Conservation (phyloP, 2,329 filamentous ascomycete species). For the Ophiostoma australiae region DNA sequence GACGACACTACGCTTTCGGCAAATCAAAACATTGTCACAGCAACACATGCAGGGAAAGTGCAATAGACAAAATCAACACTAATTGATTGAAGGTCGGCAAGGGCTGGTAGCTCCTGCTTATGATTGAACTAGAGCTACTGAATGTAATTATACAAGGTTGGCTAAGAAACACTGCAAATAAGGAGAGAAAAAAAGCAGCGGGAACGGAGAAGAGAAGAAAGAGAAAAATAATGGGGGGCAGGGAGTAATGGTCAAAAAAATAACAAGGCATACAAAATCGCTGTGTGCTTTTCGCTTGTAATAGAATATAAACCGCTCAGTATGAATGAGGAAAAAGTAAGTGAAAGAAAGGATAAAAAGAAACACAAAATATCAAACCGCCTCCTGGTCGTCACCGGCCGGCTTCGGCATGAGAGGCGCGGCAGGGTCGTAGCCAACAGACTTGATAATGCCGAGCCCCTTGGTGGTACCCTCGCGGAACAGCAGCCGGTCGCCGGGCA, state of each 20-base stretch:
- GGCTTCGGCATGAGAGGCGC: conserved; percentile 39
- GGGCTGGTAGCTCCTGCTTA: no score
- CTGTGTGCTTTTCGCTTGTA: neutral
- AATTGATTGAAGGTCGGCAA: neutral
- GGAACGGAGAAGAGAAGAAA: no score
- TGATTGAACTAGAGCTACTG: no score
- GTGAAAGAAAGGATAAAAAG: neutral
- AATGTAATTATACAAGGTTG: no score
- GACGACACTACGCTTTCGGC: neutral
- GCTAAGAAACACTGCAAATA: neutral
- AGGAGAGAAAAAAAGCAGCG: neutral
- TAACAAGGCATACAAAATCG: neutral
- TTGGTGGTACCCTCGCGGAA: conserved; percentile 95
- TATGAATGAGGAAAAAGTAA: no score
- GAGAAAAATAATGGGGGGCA: no score
- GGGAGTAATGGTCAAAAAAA: no score
- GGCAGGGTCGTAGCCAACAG: conserved; percentile 73
- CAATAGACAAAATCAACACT: neutral
- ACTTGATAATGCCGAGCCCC: conserved; percentile 89
- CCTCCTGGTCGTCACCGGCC: neutral
- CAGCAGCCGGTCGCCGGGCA: conserved; percentile 79
- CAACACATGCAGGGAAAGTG: neutral
- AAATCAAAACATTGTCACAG: neutral
- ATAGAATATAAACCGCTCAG: neutral
- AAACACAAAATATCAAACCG: neutral